phyloP scores from a whole-genome alignment of 257 asterid genomes.

The Jasminum sambac region DNA sequence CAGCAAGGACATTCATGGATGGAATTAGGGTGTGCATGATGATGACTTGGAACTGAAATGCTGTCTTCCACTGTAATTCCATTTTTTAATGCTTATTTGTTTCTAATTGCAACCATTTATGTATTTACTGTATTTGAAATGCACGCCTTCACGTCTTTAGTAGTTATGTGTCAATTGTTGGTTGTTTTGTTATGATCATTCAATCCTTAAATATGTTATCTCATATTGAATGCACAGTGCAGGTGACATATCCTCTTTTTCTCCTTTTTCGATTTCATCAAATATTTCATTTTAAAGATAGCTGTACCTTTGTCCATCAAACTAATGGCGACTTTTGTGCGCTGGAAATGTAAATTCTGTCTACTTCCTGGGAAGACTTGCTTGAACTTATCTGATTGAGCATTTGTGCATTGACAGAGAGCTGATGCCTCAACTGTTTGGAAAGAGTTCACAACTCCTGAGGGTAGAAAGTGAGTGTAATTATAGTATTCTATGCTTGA shows the following conservation, averaged over 20 bases:
- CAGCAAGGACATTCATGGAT: constrained; percentile 11
- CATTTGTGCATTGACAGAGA: constrained; percentile 56
- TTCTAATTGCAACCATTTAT: background rate
- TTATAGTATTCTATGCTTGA: constrained; percentile 13
- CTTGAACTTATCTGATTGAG: constrained; percentile 10
- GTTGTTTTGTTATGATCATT: constrained; percentile 9
- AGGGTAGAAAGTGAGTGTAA: constrained; percentile 89
- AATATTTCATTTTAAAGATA: background rate
- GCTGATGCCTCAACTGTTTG: constrained; percentile 97
- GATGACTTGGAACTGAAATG: constrained; percentile 6
- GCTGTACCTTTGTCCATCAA: background rate
- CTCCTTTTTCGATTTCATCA: constrained; percentile 2
- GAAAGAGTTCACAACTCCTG: constrained; percentile 95
- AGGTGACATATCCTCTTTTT: constrained; percentile 11
- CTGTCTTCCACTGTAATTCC: constrained; percentile 15
- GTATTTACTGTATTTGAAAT: background rate
- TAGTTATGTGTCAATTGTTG: background rate
- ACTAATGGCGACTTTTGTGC: background rate
- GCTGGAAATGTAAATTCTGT: background rate
- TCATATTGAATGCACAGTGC: constrained; percentile 2
- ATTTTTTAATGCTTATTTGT: background rate
- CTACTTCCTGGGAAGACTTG: background rate
- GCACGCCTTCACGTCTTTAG: background rate
- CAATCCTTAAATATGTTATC: constrained; percentile 7
- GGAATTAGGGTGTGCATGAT: constrained; percentile 12